Base-by-base conservation (phyloP, 2,329 filamentous ascomycete species). In the Aureobasidium sp. region DNA sequence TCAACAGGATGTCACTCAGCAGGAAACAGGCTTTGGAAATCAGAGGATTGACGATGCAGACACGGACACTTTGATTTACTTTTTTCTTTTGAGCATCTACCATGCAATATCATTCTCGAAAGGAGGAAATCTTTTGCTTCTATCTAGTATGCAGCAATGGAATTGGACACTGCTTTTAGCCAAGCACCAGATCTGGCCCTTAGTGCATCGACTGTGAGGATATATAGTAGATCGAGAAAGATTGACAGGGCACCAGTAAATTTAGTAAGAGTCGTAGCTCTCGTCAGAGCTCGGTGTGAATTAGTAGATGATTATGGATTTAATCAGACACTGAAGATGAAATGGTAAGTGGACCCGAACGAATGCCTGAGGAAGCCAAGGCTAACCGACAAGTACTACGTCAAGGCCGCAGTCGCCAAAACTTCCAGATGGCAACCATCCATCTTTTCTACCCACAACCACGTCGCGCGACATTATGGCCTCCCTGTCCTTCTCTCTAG, bases 401-500 rank as follows among this genome's bases (percentile, higher is more conserved):
- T 59, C 55, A 59, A 59, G 27, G 12, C 15, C 41, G 44, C 44
- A n/a, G 4, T 29, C 31, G n/a, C 48, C 42, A 47, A 47, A 45
- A 42, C 41, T 29, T 48, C 55, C 27, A 39, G 27, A 6, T 31
- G 4, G n/a, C 31, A n/a, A 17, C 34, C 31, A 9, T 12, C 5
- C 31, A 27, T 25, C 25, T 36, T 39, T 2, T 6, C 48, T 29
- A 4, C 17, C n/a, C 48, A 36, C 47, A 49, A 25, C 59, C 29
- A 20, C 7, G 36, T 29, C n/a, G 39, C 47, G 22, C 31, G 22
- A 29, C n/a, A 47, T 3, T 1, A 62, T 62, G 60, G 11, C 49
- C 4, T 62, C 60, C 12, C 49, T 62, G 7, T 62, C 60, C 22
- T 55, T 62, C 22, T 62, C 51, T 8, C 60, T 62, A 12, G 51